Base-by-base conservation (phyloP, 2,329 filamentous ascomycete genomes). In the Cladophialophora yegresii region DNA sequence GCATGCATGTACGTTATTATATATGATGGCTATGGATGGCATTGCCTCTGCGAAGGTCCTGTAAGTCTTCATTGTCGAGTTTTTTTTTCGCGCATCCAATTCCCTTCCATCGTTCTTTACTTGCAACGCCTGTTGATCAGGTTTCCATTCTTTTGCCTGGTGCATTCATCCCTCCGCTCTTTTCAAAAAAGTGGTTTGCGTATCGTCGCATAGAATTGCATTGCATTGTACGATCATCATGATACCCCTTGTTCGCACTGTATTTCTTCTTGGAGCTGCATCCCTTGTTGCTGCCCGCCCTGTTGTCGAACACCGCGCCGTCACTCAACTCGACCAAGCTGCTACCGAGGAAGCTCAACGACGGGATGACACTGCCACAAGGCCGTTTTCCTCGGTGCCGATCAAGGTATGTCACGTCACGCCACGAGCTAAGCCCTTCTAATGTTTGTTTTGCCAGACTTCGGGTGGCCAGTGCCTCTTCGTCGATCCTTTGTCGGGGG, bases 381-480 rank as follows among this genome's bases (percentile, higher is more conserved):
- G 81, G 2, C 77, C 78, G 6, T 80, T 84, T 61, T 76, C 75
- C 43, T 76, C 75, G 43, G 78, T 81, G 45, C 75, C 78, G 61
- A 81, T 85, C 71, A 76, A 78, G 33, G 77, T 77, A 70, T 49
- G 16, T 55, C 23, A 10, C 10, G 20, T n/a, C 10, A 20, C 28
- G 8, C 49, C 26, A 28, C 12, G n/a, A n/a, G n/a, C n/a, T n/a
- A n/a, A n/a, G n/a, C 8, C 20, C 3, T 28, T 40, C 26, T 58
- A 30, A 51, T 43, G 7, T 3, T 33, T 49, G 22, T 7, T 26
- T 4, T 13, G 7, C 26, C 23, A 79, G 77, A 78, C 81, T 0
- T 73, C 81, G 10, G 78, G 81, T 65, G 82, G 82, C 28, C 77
- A 80, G 58, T 85, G 82, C 63, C 76, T 84, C n/a, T 83, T 78